Percentiles rank a stretch among this genome's conserved stretches.
phyloP scores from a whole-genome alignment of 176 grass and related monocot genomes.

The Panicum miliaceum region DNA sequence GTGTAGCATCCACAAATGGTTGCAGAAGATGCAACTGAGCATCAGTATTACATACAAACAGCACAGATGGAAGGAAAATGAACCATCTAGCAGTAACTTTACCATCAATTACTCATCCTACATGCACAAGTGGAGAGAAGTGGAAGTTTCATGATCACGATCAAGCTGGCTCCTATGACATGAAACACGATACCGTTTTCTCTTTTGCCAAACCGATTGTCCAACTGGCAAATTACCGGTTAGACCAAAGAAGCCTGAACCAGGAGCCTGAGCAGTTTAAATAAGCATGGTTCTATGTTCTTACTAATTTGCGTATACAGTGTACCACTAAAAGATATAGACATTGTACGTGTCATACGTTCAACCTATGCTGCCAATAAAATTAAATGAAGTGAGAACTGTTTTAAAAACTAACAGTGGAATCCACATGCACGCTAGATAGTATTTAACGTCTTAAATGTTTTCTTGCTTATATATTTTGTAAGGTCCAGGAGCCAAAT shows the following conservation, averaged over 20 bases:
- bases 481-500: background rate
- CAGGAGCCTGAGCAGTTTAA: background rate
- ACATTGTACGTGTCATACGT: background rate
- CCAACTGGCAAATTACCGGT: background rate
- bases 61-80: background rate
- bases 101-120: background rate
- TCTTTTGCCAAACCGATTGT: background rate
- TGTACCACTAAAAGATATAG: background rate
- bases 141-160: background rate
- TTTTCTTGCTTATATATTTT: background rate
- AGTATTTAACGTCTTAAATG: background rate
- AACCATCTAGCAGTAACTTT: background rate
- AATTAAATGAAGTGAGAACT: background rate
- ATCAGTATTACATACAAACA: conserved; percentile 2
- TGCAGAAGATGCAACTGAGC: background rate
- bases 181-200: background rate
- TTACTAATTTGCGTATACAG: background rate
- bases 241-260: background rate
- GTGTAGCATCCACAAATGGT: background rate
- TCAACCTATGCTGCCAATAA: background rate
- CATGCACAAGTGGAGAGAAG: background rate
- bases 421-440: background rate
- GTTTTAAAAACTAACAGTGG: background rate
- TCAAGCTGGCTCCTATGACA: background rate
- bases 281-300: background rate